phyloP scores from a whole-genome alignment of 106 monocot species.

The Dactylorhiza incarnata region DNA sequence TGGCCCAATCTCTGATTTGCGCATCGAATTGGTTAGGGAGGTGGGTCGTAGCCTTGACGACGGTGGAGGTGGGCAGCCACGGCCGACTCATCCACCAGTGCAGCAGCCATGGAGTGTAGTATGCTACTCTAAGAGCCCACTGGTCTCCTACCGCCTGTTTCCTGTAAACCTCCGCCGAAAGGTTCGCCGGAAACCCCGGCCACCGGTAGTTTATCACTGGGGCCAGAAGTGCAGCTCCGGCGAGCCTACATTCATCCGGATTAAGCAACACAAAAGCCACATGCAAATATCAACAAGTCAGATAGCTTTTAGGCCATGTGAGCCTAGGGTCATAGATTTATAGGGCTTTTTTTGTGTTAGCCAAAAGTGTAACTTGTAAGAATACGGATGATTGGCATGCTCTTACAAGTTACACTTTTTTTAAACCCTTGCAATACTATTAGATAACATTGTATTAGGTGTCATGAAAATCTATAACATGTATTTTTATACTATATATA shows the following conservation, averaged over 20 bases:
- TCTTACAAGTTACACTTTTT: no score
- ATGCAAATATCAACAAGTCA: no score
- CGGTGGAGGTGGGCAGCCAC: conserved; percentile 61
- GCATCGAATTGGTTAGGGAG: conserved; percentile 47
- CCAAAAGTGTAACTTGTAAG: no score
- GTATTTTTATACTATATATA: no score
- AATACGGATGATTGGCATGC: no score
- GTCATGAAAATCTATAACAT: no score
- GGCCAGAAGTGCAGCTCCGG: conserved; percentile 54
- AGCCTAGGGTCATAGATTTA: no score
- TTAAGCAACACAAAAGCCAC: no score
- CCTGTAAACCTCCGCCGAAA: conserved; percentile 5
- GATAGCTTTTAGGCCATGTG: no score
- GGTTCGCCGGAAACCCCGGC: conserved; percentile 40
- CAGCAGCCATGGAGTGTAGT: conserved; percentile 63
- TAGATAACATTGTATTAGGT: no score
- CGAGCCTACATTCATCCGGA: conserved; percentile 27
- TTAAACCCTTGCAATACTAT: no score
- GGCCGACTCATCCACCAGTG: conserved; percentile 74
- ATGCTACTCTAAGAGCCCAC: conserved; percentile 49
- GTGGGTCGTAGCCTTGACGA: conserved; percentile 30
- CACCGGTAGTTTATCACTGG: conserved; percentile 69
- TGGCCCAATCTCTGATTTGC: conserved; percentile 8
- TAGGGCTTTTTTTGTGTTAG: no score
- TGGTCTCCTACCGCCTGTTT: conserved; percentile 49